Conservation (phyloP, 2,329 filamentous ascomycete genomes). For the Thyridium curvatum region DNA sequence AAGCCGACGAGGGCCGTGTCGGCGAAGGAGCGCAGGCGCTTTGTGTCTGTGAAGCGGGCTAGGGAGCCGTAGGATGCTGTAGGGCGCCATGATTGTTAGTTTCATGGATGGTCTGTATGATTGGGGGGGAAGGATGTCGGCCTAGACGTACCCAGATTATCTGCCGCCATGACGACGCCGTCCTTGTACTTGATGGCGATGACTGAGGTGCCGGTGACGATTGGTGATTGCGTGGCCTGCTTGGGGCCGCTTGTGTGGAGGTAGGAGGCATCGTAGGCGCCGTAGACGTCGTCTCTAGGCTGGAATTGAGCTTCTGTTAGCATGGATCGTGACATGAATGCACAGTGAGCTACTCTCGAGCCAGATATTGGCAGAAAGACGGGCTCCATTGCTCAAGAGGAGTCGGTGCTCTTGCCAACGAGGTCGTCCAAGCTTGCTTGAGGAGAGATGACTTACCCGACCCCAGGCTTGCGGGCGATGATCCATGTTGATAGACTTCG, state of each 20-base stretch:
- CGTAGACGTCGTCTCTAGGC: conserved; percentile 97
- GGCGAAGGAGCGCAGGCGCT: conserved; percentile 88
- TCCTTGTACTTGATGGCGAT: conserved; percentile 93
- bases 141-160: conserved; percentile 72
- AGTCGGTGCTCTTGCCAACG: too few relatives aligned
- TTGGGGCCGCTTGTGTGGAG: conserved; percentile 66
- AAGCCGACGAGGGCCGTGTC: conserved; percentile 81
- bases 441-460: conserved; percentile 45
- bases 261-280: conserved; percentile 83
- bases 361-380: too few relatives aligned
- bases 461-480: conserved; percentile 69
- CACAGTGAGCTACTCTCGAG: too few relatives aligned
- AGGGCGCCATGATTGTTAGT: conserved; percentile 6
- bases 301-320: conserved; percentile 37
- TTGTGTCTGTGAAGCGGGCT: conserved; percentile 93
- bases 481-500: conserved; percentile 53
- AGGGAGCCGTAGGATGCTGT: conserved; percentile 97
- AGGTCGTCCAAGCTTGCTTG: too few relatives aligned
- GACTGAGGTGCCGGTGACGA: conserved; percentile 95
- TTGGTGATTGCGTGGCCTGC: conserved; percentile 84
- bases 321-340: too few relatives aligned
- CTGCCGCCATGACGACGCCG: conserved; percentile 92
- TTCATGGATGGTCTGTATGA: too few relatives aligned
- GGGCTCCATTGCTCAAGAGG: too few relatives aligned
- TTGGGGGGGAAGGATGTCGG: conserved; percentile 3